phyloP scores from a whole-genome alignment of 192 early-diverging fungal genomes.

The Lobosporangium transversale region DNA sequence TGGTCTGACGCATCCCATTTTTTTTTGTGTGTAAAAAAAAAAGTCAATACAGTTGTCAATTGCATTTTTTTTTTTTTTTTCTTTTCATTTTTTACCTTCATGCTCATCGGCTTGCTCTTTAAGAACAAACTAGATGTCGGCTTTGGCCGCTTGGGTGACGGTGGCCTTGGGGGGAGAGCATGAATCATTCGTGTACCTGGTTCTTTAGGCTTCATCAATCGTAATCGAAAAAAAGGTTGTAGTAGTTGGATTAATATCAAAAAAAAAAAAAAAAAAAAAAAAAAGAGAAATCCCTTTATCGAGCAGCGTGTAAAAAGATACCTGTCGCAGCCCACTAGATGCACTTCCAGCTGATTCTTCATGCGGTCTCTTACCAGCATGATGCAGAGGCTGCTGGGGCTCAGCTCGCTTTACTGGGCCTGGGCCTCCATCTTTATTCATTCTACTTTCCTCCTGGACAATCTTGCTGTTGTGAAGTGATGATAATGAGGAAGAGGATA shows the following conservation, averaged over 20 bases:
- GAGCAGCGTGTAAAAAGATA: no score
- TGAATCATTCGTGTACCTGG: background rate
- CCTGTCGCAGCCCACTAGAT: no score
- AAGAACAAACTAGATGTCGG: constrained; percentile 22
- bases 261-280: no score
- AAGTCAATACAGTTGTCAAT: no score
- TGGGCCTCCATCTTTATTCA: background rate
- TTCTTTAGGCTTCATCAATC: background rate
- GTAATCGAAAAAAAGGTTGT: no score
- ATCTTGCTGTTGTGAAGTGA: background rate
- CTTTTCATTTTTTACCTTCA: constrained; percentile 19
- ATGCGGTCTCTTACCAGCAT: constrained; percentile 3
- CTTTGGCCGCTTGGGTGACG: constrained; percentile 30
- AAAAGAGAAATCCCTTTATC: no score
- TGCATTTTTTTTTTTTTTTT: no score
- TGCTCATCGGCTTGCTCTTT: constrained; percentile 33
- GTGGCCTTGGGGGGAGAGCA: background rate
- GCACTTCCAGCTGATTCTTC: background rate
- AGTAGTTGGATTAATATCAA: no score
- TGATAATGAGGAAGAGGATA: background rate
- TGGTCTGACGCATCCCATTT: no score
- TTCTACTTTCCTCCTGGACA: background rate
- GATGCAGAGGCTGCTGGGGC: background rate
- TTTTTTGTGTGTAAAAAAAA: no score
- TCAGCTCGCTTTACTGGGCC: background rate